phyloP scores from a whole-genome alignment of 1,139 yeast species.

The Arxiozyma telluris region DNA sequence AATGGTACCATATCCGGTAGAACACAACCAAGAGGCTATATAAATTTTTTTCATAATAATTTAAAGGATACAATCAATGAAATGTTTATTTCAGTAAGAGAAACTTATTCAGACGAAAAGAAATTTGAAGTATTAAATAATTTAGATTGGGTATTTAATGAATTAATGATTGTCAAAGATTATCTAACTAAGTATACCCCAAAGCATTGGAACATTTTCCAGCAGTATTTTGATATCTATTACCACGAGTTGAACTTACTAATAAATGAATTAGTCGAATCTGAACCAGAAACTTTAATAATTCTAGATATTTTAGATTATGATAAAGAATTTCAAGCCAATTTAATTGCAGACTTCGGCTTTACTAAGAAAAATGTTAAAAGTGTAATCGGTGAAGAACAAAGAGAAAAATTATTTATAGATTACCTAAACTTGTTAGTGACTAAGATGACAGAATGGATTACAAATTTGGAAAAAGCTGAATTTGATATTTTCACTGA shows the following conservation, averaged over 20 bases:
- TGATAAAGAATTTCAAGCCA: slow-evolving; percentile 57
- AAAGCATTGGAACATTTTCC: slow-evolving; percentile 59
- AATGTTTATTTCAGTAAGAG: slow-evolving; percentile 56
- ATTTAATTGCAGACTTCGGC: slow-evolving; percentile 41
- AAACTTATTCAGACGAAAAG: slow-evolving; percentile 44
- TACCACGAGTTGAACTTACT: slow-evolving; percentile 58
- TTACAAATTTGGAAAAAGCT: slow-evolving; percentile 50
- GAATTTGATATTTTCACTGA: slow-evolving; percentile 55
- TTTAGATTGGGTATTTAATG: slow-evolving; percentile 79
- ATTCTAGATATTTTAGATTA: slow-evolving; percentile 60
- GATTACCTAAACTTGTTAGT: slow-evolving; percentile 68
- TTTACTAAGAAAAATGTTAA: slow-evolving; percentile 36
- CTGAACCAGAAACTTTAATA: slow-evolving; percentile 67
- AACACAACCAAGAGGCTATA: slow-evolving; percentile 51
- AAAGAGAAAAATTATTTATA: slow-evolving; percentile 50
- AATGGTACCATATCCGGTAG: slow-evolving; percentile 36
- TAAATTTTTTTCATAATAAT: slow-evolving; percentile 51
- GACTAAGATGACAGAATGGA: slow-evolving; percentile 76
- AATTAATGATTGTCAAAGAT: slow-evolving; percentile 54
- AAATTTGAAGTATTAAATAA: slow-evolving; percentile 57
- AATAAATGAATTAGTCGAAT: slow-evolving; percentile 51
- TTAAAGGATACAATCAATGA: slow-evolving; percentile 54
- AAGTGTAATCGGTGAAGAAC: slow-evolving; percentile 62
- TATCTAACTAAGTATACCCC: slow-evolving; percentile 58
- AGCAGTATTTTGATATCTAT: slow-evolving; percentile 55